A percentile compares a stretch with the other conserved stretches of the same genome.
Evolutionary conservation across 192 early-diverging fungal species (phyloP).

Genomic region (Gonapodya prolifera): DNA sequence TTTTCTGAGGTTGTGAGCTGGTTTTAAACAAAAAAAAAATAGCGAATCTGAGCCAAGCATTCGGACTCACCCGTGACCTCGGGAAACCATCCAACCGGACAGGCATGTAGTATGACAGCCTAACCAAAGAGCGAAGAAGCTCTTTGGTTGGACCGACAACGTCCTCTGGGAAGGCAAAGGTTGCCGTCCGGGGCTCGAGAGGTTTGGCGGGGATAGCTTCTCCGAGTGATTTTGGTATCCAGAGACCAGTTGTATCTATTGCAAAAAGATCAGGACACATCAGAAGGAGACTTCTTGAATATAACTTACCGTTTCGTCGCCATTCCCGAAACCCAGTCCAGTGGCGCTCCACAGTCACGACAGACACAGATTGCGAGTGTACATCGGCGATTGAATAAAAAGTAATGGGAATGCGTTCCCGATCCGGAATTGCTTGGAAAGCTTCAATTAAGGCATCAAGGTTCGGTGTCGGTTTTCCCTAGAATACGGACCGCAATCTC

Average conservation of each 20-base stretch:
- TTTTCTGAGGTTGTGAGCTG: neutral
- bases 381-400: slow-evolving; percentile 72
- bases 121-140: slow-evolving; percentile 70
- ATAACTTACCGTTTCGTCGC: slow-evolving; percentile 39
- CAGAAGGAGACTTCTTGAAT: neutral
- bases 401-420: slow-evolving; percentile 61
- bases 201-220: slow-evolving; percentile 44
- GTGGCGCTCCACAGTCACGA: slow-evolving; percentile 77
- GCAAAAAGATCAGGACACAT: neutral
- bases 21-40: neutral
- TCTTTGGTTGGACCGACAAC: slow-evolving; percentile 55
- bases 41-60: slow-evolving; percentile 9
- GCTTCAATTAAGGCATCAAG: slow-evolving; percentile 67
- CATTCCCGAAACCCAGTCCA: slow-evolving; percentile 75
- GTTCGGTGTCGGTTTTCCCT: slow-evolving; percentile 41
- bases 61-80: neutral
- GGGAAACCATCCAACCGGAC: slow-evolving; percentile 46
- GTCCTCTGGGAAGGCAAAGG: slow-evolving; percentile 52
- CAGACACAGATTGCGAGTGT: slow-evolving; percentile 64
- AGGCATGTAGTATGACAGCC: slow-evolving; percentile 69
- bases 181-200: slow-evolving; percentile 52
- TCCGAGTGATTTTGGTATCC: slow-evolving; percentile 61
- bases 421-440: slow-evolving; percentile 57
- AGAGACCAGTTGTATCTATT: slow-evolving; percentile 48
- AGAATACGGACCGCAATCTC: too few relatives aligned